Conservation (phyloP, 805 yeast genomes). For the Kluyveromyces wickerhamii region DNA sequence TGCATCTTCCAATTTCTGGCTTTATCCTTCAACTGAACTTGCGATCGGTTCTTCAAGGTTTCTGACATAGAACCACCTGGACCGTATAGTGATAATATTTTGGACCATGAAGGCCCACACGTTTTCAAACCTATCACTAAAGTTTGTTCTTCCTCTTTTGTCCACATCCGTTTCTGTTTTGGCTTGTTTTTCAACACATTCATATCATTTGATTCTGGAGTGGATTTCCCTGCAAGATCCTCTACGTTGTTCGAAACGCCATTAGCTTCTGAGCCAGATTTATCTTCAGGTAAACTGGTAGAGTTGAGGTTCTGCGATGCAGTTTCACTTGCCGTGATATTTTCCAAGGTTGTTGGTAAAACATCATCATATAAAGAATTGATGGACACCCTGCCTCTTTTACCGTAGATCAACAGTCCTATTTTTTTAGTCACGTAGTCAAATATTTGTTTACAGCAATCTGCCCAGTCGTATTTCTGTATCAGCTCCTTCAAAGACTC, state of each 20-base stretch:
- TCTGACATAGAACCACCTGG: conserved; percentile 87
- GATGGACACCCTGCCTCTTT: conserved; percentile 31
- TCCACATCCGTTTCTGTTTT: conserved; percentile 47
- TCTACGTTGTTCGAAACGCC: too few species aligned
- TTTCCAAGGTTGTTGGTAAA: too few species aligned
- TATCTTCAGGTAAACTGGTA: too few species aligned
- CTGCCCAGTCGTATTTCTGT: conserved; percentile 78
- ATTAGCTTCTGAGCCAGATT: too few species aligned
- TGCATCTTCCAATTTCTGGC: conserved; percentile 94
- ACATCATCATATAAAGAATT: conserved; percentile 14
- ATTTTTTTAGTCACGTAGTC: conserved; percentile 72
- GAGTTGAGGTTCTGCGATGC: too few species aligned
- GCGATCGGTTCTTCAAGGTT: conserved; percentile 76
- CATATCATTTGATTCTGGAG: background rate
- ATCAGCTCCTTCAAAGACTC: conserved; percentile 45
- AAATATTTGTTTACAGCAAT: conserved; percentile 68
- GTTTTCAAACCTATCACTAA: conserved; percentile 67
- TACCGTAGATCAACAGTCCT: conserved; percentile 67
- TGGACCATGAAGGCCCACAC: conserved; percentile 92
- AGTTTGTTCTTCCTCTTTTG: conserved; percentile 81
- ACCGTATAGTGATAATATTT: conserved; percentile 83
- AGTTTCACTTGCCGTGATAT: too few species aligned
- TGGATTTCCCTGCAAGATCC: conserved; percentile 1
- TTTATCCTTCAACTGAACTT: conserved; percentile 90
- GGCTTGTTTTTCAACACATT: conserved; percentile 14